Base-by-base conservation (phyloP, 352 stramenopile species). In the Aphanomyces stellatus region DNA sequence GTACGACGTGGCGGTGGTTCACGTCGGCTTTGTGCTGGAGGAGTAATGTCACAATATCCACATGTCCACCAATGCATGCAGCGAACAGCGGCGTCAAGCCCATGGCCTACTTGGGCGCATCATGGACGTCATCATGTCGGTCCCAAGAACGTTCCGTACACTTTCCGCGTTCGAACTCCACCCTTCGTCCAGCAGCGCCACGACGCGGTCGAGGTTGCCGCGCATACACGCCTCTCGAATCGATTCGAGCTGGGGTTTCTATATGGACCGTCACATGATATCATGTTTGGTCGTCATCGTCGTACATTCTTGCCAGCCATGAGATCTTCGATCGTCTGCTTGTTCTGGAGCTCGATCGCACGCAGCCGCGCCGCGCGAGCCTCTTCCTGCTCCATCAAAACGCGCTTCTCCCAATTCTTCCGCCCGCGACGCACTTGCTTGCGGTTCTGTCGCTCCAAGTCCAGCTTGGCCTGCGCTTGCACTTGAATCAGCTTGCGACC, bases 231-330 rank as follows among this genome's bases (percentile, higher is more conserved):
- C 82, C 64, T 88, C 76, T 1, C 82, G 82, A 43, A 90, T 88
- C 3, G 77, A 84, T 42, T 86, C 78, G 30, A 88, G 68, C 62
- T 86, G 86, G 60, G 87, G 75, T 73, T 79, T 79, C 82, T 90
- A 65, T 15, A 24, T 19, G 8, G 11, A 30, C 43, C 33, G 17
- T 51, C 25, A 35, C 31, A 42, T n/a, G 24, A 49, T 51, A 19
- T 15, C 11, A 34, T n/a, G n/a, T n/a, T n/a, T n/a, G n/a, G n/a
- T n/a, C n/a, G n/a, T n/a, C n/a, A 27, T 15, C 27, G 25, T 56
- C 15, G n/a, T 2, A 28, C n/a, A 28, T 31, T 42, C 31, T 73
- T 79, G 25, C 75, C 75, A 8, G 80, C 75, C 34, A 70, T 67
- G 8, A 87, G 69, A 19, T 75, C 75, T 41, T 74, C 70, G 19